Base-by-base conservation (phyloP, 768 basidiomycete genomes). In the Russula vinacea region DNA sequence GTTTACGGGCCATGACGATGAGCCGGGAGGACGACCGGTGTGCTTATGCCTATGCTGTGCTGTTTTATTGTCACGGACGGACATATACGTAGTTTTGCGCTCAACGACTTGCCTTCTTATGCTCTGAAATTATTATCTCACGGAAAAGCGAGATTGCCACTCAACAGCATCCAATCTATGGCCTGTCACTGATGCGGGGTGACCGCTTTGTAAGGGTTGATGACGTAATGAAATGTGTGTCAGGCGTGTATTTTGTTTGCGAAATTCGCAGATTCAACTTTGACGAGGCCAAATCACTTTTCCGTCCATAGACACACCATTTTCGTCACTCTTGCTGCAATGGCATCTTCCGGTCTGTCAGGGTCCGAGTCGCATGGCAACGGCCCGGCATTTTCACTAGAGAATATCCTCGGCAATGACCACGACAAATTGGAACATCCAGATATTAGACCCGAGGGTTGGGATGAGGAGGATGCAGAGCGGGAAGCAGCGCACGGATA, bases 381-480 rank as follows among this genome's bases (percentile, higher is more conserved):
- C 49, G 64, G 59, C 13, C 59, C 64, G 19, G 19, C 58, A 10
- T 86, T 89, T 69, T 87, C 87, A 35, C 79, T 91, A 42, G 81
- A 85, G 71, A 87, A 86, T 68, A 90, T 91, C 70, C 81, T 91
- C 56, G 75, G 84, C 56, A 77, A 83, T 62, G 78, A 86, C 66
- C 84, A 87, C 71, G 86, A 88, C n/a, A 67, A 68, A 68, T 70
- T 90, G 51, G 87, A 88, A 68, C 81, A 86, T 68, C 80, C 84
- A 2, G 78, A 78, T 52, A 58, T 70, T n/a, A 72, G 74, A 24
- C 56, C 78, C 11, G 77, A 77, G 44, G 87, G 85, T 14, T 88
- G 86, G 86, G 87, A 89, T 62, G 87, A 90, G 68, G 88, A 89
- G 72, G 76, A 78, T 13, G 71, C 72, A 0, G 73, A 74, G 62